Base-by-base conservation (phyloP, 2,329 filamentous ascomycete genomes). In the Cladosporium velox region DNA sequence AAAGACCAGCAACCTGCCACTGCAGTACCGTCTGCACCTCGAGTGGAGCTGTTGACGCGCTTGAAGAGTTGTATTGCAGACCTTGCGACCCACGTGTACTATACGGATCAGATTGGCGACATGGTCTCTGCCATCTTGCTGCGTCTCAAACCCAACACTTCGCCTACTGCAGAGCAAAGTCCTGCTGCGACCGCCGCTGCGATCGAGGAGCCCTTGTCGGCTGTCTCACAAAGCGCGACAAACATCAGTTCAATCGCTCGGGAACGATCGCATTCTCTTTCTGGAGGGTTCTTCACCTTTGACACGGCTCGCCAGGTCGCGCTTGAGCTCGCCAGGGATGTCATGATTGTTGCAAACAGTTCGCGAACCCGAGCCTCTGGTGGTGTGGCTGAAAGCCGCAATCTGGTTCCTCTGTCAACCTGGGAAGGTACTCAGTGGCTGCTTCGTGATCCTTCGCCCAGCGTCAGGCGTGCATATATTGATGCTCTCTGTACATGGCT, bases 401-500 rank as follows among this genome's bases (percentile, higher is more conserved):
- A 78, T 30, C 86, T 86, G 34, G 85, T 95, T 0, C 89, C 91
- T 0, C 84, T 96, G 10, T 86, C 91, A 64, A 90, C 93, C 0
- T 99, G 95, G 95, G 93, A 98, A 77, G 92, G 92, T n/a, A 97
- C 93, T 0, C 92, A 97, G 68, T 97, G 92, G 91, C 86, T 98
- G 54, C 81, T 98, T 24, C 88, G 91, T 44, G 94, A 97, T 73
- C 84, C 87, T 0, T 90, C 93, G 72, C 87, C 87, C 35, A 84
- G 87, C 35, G 93, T 98, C 38, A 88, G 93, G 64, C 90, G 90
- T 75, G 91, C 93, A 0, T 99, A 98, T 72, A 87, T 89, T 7
- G 92, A 96, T 77, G 91, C 92, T 4, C 78, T 98, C 18, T 78
- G 91, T 49, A 91, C 91, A 0, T 99, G 94, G 93, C 83, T 97